These are phyloP conservation scores for Colletotrichum sp. DNA, from an alignment of 2,329 filamentous ascomycete species.

Conservation along the genomic window DNA sequence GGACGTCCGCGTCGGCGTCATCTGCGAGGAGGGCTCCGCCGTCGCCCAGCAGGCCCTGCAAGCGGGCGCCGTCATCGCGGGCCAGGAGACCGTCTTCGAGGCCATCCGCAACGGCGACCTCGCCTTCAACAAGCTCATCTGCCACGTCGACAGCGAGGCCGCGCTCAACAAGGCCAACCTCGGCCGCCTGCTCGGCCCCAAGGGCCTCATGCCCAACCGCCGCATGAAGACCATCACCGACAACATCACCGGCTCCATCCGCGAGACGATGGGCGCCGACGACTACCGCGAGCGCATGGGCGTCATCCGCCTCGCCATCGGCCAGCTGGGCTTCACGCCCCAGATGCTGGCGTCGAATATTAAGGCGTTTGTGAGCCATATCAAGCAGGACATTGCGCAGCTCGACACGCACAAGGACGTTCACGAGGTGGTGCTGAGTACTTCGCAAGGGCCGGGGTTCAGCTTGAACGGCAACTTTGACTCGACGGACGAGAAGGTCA, in stretches of 20 bases:
- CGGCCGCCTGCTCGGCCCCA: slow-evolving; percentile 83
- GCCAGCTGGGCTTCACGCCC: slow-evolving; percentile 87
- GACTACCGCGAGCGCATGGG: slow-evolving; percentile 88
- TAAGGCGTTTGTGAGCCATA: slow-evolving; percentile 72
- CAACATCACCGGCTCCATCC: slow-evolving; percentile 76
- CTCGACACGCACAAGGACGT: slow-evolving; percentile 44
- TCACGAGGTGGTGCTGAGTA: slow-evolving; percentile 78
- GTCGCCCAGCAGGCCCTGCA: slow-evolving; percentile 75
- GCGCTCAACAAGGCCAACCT: slow-evolving; percentile 83
- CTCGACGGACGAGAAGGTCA: slow-evolving; percentile 62
- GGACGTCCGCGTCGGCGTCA: slow-evolving; percentile 87
- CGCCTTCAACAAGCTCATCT: slow-evolving; percentile 88
- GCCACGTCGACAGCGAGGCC: slow-evolving; percentile 77
- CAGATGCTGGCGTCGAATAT: slow-evolving; percentile 87
- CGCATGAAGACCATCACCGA: slow-evolving; percentile 90
- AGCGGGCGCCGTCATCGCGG: slow-evolving; percentile 82
- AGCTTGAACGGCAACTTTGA: slow-evolving; percentile 82
- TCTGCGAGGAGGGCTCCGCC: slow-evolving; percentile 82
- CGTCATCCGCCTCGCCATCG: slow-evolving; percentile 87
- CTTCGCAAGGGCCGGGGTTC: slow-evolving; percentile 86
- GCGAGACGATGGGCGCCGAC: slow-evolving; percentile 81
- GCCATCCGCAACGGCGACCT: slow-evolving; percentile 76
- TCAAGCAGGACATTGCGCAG: slow-evolving; percentile 76
- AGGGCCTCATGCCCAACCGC: slow-evolving; percentile 87
- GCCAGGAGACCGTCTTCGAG: slow-evolving; percentile 86